These are phyloP conservation scores for Erodium trifolium DNA, from an alignment of 441 rosid genomes.

Conservation along the genomic window DNA sequence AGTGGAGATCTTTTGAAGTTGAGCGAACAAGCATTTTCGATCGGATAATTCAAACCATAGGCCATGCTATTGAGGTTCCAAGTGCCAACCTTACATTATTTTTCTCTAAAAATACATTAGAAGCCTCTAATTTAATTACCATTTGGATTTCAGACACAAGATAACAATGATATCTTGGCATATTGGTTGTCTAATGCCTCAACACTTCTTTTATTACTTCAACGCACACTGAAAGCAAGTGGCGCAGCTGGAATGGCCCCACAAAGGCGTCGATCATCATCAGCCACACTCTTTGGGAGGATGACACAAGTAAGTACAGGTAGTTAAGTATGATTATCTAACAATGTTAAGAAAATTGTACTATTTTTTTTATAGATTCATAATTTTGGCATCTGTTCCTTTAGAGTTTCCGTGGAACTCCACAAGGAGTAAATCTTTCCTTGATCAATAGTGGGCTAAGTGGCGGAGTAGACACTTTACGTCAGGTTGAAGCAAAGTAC, in stretches of 20 bases:
- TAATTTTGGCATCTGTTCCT: slow-evolving; percentile 20
- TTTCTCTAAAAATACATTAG: slow-evolving; percentile 8
- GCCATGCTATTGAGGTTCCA: slow-evolving; percentile 90
- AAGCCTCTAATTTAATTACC: slow-evolving; percentile 19
- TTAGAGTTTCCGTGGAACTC: slow-evolving; percentile 93
- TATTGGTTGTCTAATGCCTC: slow-evolving; percentile 98
- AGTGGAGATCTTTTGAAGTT: slow-evolving; percentile 99
- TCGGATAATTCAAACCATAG: slow-evolving; percentile 88
- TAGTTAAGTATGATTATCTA: slow-evolving; percentile 1
- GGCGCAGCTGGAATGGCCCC: slow-evolving; percentile 99
- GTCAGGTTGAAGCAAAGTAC: slow-evolving; percentile 98
- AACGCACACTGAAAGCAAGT: slow-evolving; percentile 91
- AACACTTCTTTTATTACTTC: slow-evolving; percentile 88
- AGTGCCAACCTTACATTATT: slow-evolving; percentile 18
- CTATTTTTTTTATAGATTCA: slow-evolving; percentile 12
- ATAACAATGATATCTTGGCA: slow-evolving; percentile 81
- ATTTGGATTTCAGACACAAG: slow-evolving; percentile 61
- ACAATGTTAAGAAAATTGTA: slow-evolving; percentile 9
- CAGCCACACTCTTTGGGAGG: slow-evolving; percentile 95
- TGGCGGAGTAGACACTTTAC: slow-evolving; percentile 59
- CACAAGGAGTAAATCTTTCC: slow-evolving; percentile 84
- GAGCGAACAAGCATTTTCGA: slow-evolving; percentile 92
- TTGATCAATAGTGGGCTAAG: slow-evolving; percentile 55
- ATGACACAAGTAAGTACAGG: slow-evolving; percentile 65
- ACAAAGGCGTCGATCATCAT: slow-evolving; percentile 93